Percentiles rank a stretch among this genome's conserved stretches.
phyloP scores from a whole-genome alignment of 176 grass and related monocot genomes.

The Lolium rigidum region DNA sequence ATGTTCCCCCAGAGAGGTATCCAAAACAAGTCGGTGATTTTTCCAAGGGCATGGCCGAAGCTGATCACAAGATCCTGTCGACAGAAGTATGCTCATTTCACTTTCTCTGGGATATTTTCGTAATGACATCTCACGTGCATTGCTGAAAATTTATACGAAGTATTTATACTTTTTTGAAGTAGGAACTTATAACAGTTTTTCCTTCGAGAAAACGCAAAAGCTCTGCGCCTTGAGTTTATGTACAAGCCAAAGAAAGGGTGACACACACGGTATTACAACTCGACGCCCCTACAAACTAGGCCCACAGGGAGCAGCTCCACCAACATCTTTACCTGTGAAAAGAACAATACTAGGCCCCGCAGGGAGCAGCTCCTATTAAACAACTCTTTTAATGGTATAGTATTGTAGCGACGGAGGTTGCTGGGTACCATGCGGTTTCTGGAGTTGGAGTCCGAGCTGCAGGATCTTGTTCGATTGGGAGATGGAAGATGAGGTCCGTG shows the following conservation, averaged over 20 bases:
- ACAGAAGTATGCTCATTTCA: conserved; percentile 57
- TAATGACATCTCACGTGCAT: conserved; percentile 9
- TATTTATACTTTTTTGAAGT: neutral
- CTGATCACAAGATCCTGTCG: conserved; percentile 65
- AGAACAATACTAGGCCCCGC: neutral
- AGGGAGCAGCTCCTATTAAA: neutral
- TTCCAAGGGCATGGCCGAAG: conserved; percentile 71
- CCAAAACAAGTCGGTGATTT: conserved; percentile 76
- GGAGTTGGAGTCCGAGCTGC: too few relatives aligned
- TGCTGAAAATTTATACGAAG: neutral
- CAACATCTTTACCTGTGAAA: neutral
- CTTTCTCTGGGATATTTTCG: neutral
- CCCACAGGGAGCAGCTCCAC: too few relatives aligned
- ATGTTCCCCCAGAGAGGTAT: conserved; percentile 41
- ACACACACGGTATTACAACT: too few relatives aligned
- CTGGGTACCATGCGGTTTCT: too few relatives aligned
- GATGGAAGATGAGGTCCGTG: too few relatives aligned
- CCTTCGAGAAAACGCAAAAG: too few relatives aligned
- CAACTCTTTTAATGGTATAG: neutral
- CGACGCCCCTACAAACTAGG: too few relatives aligned
- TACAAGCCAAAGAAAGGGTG: too few relatives aligned
- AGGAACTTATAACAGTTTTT: neutral
- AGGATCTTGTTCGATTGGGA: too few relatives aligned
- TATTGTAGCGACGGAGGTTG: too few relatives aligned
- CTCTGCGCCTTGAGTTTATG: too few relatives aligned